A percentile compares a stretch with the other conserved stretches of the same genome.
Conservation (phyloP, 208 protist species). For the Leptomonas pyrrhocoris region DNA sequence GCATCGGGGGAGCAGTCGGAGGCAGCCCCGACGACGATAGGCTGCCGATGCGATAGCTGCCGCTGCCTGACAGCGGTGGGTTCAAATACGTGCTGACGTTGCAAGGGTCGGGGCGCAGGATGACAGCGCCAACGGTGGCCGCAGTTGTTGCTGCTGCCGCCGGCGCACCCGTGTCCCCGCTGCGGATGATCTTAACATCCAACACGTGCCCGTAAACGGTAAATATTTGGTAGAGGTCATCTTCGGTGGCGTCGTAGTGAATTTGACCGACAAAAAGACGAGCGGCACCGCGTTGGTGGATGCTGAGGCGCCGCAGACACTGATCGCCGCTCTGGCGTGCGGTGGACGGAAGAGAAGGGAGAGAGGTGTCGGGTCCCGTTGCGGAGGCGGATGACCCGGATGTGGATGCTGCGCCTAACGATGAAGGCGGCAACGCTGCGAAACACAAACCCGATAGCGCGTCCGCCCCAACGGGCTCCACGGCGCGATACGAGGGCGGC, state of each 20-base stretch:
- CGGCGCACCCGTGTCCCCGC: not conserved
- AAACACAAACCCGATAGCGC: not conserved
- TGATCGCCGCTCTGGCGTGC: constrained; percentile 1
- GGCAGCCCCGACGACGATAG: not conserved
- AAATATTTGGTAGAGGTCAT: constrained; percentile 19
- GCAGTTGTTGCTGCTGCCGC: not conserved
- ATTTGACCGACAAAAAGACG: constrained; percentile 19
- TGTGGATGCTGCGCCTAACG: not conserved
- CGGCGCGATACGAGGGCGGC: constrained; percentile 1
- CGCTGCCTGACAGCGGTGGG: not conserved
- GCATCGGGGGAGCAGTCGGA: not conserved
- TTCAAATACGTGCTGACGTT: constrained; percentile 12
- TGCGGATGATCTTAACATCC: constrained; percentile 19
- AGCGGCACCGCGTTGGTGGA: constrained; percentile 15
- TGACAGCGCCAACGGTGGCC: not conserved
- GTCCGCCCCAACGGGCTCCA: not conserved
- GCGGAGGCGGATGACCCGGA: too few species aligned
- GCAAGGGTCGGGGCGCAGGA: not conserved
- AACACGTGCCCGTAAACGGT: constrained; percentile 14
- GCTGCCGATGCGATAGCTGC: not conserved
- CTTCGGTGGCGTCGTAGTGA: constrained; percentile 20
- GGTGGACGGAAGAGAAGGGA: not conserved
- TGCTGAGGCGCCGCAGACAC: constrained; percentile 8
- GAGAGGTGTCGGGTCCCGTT: constrained; percentile 10
- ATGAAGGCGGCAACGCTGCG: not conserved